phyloP scores from a whole-genome alignment of 1,139 yeast genomes.

The Torulaspora pretoriensis region DNA sequence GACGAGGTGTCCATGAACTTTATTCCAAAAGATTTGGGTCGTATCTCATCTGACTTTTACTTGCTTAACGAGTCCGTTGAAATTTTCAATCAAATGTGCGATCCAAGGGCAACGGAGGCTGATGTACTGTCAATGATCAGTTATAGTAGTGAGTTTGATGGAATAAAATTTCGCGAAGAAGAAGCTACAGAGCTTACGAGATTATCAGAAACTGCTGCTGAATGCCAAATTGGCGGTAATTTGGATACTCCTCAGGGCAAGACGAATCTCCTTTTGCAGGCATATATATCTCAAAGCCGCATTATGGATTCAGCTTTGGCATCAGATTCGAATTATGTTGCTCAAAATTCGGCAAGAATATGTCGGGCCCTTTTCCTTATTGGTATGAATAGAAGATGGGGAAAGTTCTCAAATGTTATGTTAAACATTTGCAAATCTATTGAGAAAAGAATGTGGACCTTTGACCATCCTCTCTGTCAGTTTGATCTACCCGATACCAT shows the following conservation, averaged over 20 bases:
- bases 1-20: conserved; percentile 82
- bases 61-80: conserved; percentile 81
- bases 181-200: conserved; percentile 69
- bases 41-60: conserved; percentile 93
- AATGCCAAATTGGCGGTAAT: conserved; percentile 82
- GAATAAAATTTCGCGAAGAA: conserved; percentile 83
- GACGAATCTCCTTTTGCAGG: conserved; percentile 81
- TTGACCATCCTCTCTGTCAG: conserved; percentile 85
- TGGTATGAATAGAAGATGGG: conserved; percentile 89
- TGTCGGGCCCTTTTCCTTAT: conserved; percentile 84
- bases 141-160: conserved; percentile 92
- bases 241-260: conserved; percentile 77
- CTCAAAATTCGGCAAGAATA: conserved; percentile 92
- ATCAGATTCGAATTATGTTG: conserved; percentile 89
- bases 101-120: conserved; percentile 85
- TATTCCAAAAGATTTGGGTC: conserved; percentile 82
- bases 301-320: conserved; percentile 75
- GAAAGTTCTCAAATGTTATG: conserved; percentile 67
- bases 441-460: conserved; percentile 82
- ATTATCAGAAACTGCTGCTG: conserved; percentile 56
- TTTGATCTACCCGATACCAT: conserved; percentile 74
- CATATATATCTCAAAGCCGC: conserved; percentile 72
- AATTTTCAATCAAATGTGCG: conserved; percentile 78
- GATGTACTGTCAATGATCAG: conserved; percentile 85
- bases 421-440: conserved; percentile 80